Percentiles rank a stretch among this genome's conserved stretches.
Conservation (phyloP, 495 filamentous ascomycete genomes). For the Hypoxylon subgilvum region DNA sequence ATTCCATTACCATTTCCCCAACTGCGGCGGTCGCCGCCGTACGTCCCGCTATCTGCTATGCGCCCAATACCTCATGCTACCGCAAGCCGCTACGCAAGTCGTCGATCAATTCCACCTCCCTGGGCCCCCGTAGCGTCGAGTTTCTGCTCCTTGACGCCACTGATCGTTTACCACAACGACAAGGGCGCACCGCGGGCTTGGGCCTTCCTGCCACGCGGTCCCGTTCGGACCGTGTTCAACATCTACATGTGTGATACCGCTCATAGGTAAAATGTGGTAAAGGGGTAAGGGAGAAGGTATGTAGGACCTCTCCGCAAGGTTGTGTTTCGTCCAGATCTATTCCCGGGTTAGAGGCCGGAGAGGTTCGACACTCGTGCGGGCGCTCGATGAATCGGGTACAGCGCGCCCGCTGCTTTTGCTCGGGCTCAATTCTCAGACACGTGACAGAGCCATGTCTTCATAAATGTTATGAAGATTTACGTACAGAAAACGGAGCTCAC, state of each 20-base stretch:
- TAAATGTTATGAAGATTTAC: no score
- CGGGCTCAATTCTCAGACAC: no score
- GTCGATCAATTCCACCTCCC: constrained; percentile 17
- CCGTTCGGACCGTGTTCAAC: constrained; percentile 30
- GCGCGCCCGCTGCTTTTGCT: no score
- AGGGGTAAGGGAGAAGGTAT: no score
- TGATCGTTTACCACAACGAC: neutral
- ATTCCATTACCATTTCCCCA: neutral
- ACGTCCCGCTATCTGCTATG: neutral
- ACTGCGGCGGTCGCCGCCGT: neutral
- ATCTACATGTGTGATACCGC: neutral
- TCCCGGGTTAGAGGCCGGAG: no score
- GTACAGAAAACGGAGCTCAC: no score
- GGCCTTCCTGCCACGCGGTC: constrained; percentile 9
- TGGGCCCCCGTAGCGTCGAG: constrained; percentile 17
- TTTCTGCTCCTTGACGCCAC: constrained; percentile 20
- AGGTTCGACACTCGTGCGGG: no score
- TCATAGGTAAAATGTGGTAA: no score
- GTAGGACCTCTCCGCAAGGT: no score
- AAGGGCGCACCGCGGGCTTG: neutral
- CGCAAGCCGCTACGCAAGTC: neutral
- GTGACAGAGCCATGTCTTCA: no score
- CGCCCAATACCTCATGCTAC: constrained; percentile 1
- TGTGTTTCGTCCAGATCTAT: no score
- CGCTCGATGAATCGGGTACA: no score